Base-by-base conservation (phyloP, 192 early-diverging fungal genomes). In the Coemansia sp. region DNA sequence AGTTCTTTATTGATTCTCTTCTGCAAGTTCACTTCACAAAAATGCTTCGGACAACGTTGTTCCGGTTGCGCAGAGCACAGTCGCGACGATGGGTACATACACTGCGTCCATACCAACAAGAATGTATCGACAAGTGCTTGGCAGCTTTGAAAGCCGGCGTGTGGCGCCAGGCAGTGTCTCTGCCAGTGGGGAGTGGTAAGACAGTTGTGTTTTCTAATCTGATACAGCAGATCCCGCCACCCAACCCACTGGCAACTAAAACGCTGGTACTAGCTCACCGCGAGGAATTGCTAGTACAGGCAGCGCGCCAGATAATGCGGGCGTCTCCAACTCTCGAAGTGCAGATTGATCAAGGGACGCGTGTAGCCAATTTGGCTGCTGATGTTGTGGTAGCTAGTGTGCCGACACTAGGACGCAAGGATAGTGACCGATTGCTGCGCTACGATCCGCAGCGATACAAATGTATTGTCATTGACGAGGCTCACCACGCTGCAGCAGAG, bases 381-480 rank as follows among this genome's bases (percentile, higher is more conserved):
- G 88, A 94, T 57, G 87, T 93, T 0, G 85, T 95, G 25, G 83
- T 94, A 23, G 92, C 88, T 19, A 91, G 90, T 67, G 92, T 95
- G 11, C 84, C 86, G 5, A 86, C 89, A 5, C 84, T 96, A 24
- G 93, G 92, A 2, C 55, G 59, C 4, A 64, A 54, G 9, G 50
- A 70, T n/a, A 73, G 81, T 29, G 27, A 52, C 14, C 71, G 94
- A 17, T 61, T 95, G 7, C 55, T 64, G 9, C 75, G 84, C 39
- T 92, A 91, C 60, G 86, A 96, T 31, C 93, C 94, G 4, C 33
- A 50, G 7, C 55, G 84, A 21, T 98, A 91, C 88, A 96, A 98
- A 61, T 85, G 86, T 31, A 89, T 98, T 51, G 85, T 98, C 21
- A 93, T 98, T 56, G 94, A 92, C 71, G 90, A 94, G 88, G 96